Evolutionary conservation across 2,329 filamentous ascomycete genomes (phyloP).

Genomic region (Grosmannia clavigera): DNA sequence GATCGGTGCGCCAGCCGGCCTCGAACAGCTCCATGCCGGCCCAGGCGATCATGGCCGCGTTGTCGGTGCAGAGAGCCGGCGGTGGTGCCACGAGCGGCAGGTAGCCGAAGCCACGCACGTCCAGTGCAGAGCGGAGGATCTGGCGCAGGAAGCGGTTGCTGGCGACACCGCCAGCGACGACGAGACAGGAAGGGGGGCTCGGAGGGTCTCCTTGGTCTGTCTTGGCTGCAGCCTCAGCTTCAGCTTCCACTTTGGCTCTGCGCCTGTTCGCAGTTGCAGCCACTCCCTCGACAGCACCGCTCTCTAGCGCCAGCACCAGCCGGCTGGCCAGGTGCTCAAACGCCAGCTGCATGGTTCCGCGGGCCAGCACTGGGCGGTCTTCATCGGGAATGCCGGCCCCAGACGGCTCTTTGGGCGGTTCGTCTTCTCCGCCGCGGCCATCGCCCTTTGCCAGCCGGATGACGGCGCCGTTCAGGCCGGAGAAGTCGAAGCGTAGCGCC

Average conservation of each 20-base stretch:
- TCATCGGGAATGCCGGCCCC: slow-evolving; percentile 29
- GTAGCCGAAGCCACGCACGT: slow-evolving; percentile 50
- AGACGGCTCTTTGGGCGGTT: slow-evolving; percentile 11
- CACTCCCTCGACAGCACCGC: slow-evolving; percentile 9
- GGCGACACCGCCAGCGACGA: slow-evolving; percentile 84
- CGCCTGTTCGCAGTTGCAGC: too few relatives aligned
- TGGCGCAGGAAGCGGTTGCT: slow-evolving; percentile 68
- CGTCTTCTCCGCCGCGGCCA: slow-evolving; percentile 13
- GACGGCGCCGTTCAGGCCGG: slow-evolving; percentile 47
- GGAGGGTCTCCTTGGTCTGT: background rate
- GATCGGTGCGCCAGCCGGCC: slow-evolving; percentile 54
- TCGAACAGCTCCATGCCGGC: slow-evolving; percentile 84
- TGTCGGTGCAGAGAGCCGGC: slow-evolving; percentile 71
- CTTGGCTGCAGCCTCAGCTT: background rate
- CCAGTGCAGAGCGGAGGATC: slow-evolving; percentile 45
- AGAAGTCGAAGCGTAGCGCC: slow-evolving; percentile 59
- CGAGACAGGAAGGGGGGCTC: slow-evolving; percentile 32
- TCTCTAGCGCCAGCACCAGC: slow-evolving; percentile 52
- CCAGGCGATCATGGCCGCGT: slow-evolving; percentile 97
- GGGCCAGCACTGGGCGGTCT: slow-evolving; percentile 58
- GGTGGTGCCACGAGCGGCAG: slow-evolving; percentile 65
- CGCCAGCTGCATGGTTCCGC: slow-evolving; percentile 61
- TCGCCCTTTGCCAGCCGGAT: slow-evolving; percentile 20
- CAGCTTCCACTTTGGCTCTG: background rate
- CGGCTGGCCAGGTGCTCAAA: slow-evolving; percentile 81